These are phyloP conservation scores for Rhamnella rubrinervis DNA, from an alignment of 331 rosid genomes.

Conservation along the genomic window DNA sequence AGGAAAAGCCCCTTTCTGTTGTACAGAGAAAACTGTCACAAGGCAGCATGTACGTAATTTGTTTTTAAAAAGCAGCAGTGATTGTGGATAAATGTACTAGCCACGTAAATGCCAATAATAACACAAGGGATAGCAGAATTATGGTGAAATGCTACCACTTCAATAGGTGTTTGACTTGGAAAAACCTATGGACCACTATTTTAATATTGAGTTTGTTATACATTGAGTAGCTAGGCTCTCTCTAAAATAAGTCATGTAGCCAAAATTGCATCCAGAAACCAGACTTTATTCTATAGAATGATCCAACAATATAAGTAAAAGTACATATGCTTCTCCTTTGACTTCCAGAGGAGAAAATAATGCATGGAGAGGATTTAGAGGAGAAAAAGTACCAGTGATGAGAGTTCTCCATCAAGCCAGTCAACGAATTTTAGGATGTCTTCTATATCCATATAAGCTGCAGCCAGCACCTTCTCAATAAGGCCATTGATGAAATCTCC, in stretches of 20 bases:
- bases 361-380: background rate
- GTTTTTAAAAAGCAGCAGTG: no score
- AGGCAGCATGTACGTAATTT: no score
- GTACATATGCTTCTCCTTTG: background rate
- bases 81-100: no score
- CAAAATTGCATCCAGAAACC: background rate
- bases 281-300: background rate
- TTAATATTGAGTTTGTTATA: background rate
- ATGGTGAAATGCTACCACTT: background rate
- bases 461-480: conserved; percentile 63
- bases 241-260: background rate
- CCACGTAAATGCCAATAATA: background rate
- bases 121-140: background rate
- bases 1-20: no score
- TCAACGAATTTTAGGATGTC: conserved; percentile 81
- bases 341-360: background rate
- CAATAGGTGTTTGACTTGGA: no score
- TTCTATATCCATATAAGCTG: conserved; percentile 68
- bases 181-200: background rate
- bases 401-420: conserved; percentile 85
- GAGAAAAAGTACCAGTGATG: conserved; percentile 63
- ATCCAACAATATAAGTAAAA: background rate
- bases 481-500: conserved; percentile 83
- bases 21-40: no score
- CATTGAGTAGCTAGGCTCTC: background rate